A percentile compares a stretch with the other conserved stretches of the same genome.
Conservation (phyloP, 2,329 filamentous ascomycete species). For the Chaetomiaceae sp. region DNA sequence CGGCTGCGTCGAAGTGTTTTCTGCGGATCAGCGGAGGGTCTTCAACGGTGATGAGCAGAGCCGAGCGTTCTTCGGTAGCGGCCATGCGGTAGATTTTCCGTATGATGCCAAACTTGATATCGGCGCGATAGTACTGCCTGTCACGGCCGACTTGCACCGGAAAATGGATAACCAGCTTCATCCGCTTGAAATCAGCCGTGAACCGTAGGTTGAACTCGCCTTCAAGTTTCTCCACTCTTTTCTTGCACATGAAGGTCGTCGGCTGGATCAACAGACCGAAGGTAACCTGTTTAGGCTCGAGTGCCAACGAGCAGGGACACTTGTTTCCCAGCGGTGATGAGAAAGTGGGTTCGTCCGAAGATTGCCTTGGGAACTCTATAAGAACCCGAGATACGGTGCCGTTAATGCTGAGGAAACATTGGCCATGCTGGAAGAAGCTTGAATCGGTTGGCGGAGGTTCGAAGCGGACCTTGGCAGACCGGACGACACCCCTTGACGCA, state of each 20-base stretch:
- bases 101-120: conserved; percentile 42
- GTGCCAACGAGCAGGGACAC: conserved; percentile 9
- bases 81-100: conserved; percentile 37
- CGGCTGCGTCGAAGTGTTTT: conserved; percentile 29
- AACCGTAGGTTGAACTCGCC: conserved; percentile 24
- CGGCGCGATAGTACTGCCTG: conserved; percentile 33
- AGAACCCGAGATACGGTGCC: neutral
- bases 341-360: conserved; percentile 7
- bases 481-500: conserved; percentile 31
- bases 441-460: conserved; percentile 44
- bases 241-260: conserved; percentile 19
- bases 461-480: conserved; percentile 46
- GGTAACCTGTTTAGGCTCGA: conserved; percentile 13
- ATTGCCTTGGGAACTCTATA: conserved; percentile 10
- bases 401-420: conserved; percentile 23
- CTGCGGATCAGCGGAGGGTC: conserved; percentile 45
- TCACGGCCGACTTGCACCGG: conserved; percentile 16
- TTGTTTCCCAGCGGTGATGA: conserved; percentile 18
- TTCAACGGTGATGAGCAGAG: conserved; percentile 42
- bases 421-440: conserved; percentile 43
- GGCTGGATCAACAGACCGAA: conserved; percentile 22
- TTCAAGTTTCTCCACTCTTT: conserved; percentile 2
- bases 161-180: conserved; percentile 30
- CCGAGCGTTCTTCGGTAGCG: conserved; percentile 28
- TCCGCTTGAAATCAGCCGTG: conserved; percentile 28